phyloP scores from a whole-genome alignment of 1,284 basidiomycete genomes.

The Agaricales sp. region DNA sequence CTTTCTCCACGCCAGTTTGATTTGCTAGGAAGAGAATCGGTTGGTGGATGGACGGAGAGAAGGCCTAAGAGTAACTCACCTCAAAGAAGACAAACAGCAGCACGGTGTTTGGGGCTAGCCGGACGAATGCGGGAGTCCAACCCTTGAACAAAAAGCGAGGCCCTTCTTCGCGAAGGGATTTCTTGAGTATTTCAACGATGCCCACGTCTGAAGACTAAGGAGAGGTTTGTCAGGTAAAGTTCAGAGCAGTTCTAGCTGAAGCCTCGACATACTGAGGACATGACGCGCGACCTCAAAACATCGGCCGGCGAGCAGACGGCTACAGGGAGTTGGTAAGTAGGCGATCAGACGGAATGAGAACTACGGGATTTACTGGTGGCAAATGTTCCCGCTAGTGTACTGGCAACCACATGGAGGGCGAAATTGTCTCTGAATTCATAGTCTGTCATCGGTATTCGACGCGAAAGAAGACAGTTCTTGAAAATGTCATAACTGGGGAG shows the following conservation, averaged over 20 bases:
- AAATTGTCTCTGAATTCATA: conserved; percentile 64
- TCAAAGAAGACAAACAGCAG: conserved; percentile 84
- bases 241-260: conserved; percentile 1
- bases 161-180: conserved; percentile 65
- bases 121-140: conserved; percentile 80
- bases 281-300: conserved; percentile 71
- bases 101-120: conserved; percentile 75
- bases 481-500: conserved; percentile 74
- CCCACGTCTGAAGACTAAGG: conserved; percentile 36
- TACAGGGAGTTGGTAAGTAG: conserved; percentile 16
- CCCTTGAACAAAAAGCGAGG: conserved; percentile 81
- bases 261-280: conserved; percentile 49
- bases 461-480: conserved; percentile 55
- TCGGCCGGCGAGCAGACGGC: conserved; percentile 86
- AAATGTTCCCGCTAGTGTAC: conserved; percentile 70
- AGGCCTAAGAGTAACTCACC: conserved; percentile 24
- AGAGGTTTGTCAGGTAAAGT: not conserved
- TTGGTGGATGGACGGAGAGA: not conserved
- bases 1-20: conserved; percentile 1
- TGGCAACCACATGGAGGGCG: conserved; percentile 54
- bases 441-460: conserved; percentile 45
- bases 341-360: not conserved
- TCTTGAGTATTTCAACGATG: conserved; percentile 39
- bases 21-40: not conserved
- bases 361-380: conserved; percentile 58